Evolutionary conservation across 306 rosid species (phyloP), one percentile per base, ranked within the genome.

Genomic region (Ceratonia siliqua): DNA sequence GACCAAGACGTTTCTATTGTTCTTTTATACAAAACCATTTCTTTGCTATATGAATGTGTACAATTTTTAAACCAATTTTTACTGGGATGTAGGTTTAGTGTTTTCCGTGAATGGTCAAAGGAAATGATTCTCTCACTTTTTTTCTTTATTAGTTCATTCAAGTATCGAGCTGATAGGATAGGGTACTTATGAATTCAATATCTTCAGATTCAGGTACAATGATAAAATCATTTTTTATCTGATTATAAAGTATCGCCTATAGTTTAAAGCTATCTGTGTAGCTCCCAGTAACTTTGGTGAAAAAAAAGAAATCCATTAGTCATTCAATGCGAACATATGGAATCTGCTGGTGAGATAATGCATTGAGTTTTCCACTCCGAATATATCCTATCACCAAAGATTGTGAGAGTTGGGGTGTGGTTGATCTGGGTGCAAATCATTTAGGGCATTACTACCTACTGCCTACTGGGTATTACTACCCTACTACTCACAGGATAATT

Each of bases 11-110:
- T 68, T 78, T 68, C 72, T 25, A 7, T 32, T 56, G 61, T 62
- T 86, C 77, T n/a, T 76, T 32, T 62, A 77, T 78, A 81, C 89
- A 76, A 73, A 82, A 77, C 77, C 84, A 84, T 85, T 87, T 80
- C 76, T 89, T 88, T 43, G 74, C 85, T 79, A 79, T 70, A 53
- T 68, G 79, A 87, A 32, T 55, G 46, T 43, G 76, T 80, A 82
- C 77, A 69, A 76, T 82, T 82, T 78, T 83, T 68, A 39, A 54
- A 43, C 69, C 35, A 67, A 46, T 65, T 73, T 90, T 74, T 41
- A 80, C 75, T 25, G 74, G 78, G 77, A 83, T 69, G 81, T 79
- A 82, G 79, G 73, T 62, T 74, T 80, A 72, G 49, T 83, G 77
- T 56, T 82, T 78, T 82, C 55, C 77, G 18, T 67, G 77, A 65